Evolutionary conservation across 768 basidiomycete species (phyloP), one percentile per base, ranked within the genome.

Genomic region (Panaeolus cyanescens): DNA sequence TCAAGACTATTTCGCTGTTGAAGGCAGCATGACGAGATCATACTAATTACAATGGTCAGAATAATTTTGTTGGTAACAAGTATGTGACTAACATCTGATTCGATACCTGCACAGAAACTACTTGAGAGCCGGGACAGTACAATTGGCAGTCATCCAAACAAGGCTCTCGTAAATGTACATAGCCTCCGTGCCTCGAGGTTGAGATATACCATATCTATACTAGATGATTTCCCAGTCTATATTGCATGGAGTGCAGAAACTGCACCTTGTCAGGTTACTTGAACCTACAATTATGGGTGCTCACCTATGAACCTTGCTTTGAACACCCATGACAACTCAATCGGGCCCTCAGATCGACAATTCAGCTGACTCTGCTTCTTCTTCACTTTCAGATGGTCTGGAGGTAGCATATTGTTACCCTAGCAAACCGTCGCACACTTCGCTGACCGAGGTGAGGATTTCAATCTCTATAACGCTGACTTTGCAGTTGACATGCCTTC

Each of bases 171-270:
- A 50, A 50, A 50, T 22, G 25, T n/a, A 15, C 22, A 50, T 28
- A 50, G 45, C 45, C 45, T 50, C 25, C 25, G 45, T 50, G 45
- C 45, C 45, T 50, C 45, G 25, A 50, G 45, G 45, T 50, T 25
- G 45, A n/a, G 45, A n/a, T 20, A 50, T 9, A 25, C n/a, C 25
- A 15, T 28, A 15, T 28, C 25, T n/a, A 5, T 19, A 45, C 1
- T 15, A 12, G 28, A 4, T 25, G 28, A 9, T 13, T 50, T 50
- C 45, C 45, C 45, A 50, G 45, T 50, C 45, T 9, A 50, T 20
- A 40, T 40, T 3, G 22, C 22, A n/a, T 1, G 17, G 25, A 15
- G 12, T 50, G 25, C 10, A 4, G 25, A 25, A 5, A 50, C 25
- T 50, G 45, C 25, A 50, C 15, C 25, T 50, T 30, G 45, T 50